Evolutionary conservation across 768 basidiomycete genomes (phyloP), one percentile per base, ranked within the genome.

Genomic region (Podaxis sp.): DNA sequence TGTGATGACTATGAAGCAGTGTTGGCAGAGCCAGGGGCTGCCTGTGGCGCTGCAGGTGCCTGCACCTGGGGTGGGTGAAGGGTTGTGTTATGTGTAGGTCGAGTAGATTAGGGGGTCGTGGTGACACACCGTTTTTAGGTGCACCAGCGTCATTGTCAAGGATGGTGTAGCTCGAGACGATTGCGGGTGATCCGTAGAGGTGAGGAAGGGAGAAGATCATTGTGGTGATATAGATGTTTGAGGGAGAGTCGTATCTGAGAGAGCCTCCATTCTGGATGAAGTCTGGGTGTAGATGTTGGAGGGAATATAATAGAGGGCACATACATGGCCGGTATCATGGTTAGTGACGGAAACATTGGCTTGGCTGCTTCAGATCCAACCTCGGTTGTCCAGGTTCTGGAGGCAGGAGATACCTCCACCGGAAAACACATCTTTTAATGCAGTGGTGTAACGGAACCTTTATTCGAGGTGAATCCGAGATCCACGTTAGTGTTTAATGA

Each of bases 281-380:
- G 8, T 11, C 20, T 64, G 7, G 57, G 53, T 26, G n/a, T 51
- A 15, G 41, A 17, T 10, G 5, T 37, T 37, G 17, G 12, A 11
- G 53, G 37, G 2, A 10, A 2, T 24, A 24, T 4, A 17, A 41
- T n/a, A 37, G 13, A 15, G 38, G n/a, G 8, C 13, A 65, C 75
- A 26, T 51, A 81, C 82, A 53, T 88, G 74, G 70, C 89, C 89
- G 1, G 88, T 89, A 66, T 90, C 89, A 60, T 89, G 88, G 66
- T 90, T 88, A 0, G 83, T 75, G 4, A 89, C 87, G 62, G 89
- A 89, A 5, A 85, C 81, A 65, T 89, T 90, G 0, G 88, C 87
- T 13, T 68, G 66, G 0, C 70, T 74, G 2, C 86, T 78, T 0
- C 81, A 51, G 2, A 88, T 75, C 87, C 87, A 90, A 2, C 86